Evolutionary conservation across 2,329 filamentous ascomycete species (phyloP).

Genomic region (Colletotrichum camelliae): DNA sequence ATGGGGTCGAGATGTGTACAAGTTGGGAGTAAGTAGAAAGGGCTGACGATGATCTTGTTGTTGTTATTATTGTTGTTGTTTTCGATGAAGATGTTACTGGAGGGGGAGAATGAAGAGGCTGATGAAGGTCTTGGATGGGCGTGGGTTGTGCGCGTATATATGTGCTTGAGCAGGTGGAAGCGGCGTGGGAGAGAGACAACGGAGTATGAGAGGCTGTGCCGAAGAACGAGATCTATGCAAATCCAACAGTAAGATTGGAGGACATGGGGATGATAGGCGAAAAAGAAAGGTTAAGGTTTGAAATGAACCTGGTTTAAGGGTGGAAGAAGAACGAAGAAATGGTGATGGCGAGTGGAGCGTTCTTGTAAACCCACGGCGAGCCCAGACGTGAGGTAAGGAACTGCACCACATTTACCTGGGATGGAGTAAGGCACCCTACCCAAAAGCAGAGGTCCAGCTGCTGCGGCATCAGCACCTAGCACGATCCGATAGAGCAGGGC

Average conservation of each 20-base stretch:
- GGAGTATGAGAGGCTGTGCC: conserved; percentile 7
- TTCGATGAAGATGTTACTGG: not conserved
- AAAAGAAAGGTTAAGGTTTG: conserved; percentile 22
- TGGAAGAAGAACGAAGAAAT: conserved; percentile 4
- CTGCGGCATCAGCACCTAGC: not conserved
- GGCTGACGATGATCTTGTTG: not conserved
- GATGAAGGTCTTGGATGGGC: not conserved
- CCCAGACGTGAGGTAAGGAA: not conserved
- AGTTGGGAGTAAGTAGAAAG: not conserved
- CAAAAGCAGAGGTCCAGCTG: not conserved
- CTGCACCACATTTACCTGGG: not conserved
- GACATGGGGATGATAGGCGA: conserved; percentile 1
- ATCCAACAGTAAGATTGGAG: conserved; percentile 15
- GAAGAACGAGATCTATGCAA: conserved; percentile 2
- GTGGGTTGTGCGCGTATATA: conserved; percentile 17
- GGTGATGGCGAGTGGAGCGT: conserved; percentile 10
- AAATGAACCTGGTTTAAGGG: conserved; percentile 11
- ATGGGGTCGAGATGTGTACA: not conserved
- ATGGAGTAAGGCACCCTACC: not conserved
- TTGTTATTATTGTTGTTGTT: not conserved
- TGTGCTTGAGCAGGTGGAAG: conserved; percentile 18
- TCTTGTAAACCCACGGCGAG: conserved; percentile 7
- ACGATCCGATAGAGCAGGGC: conserved; percentile 10
- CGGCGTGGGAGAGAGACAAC: conserved; percentile 17
- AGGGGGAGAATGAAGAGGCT: conserved; percentile 1